These are phyloP conservation scores for Hordeum marinum DNA, from an alignment of 176 grass and related monocot genomes.

Conservation along the genomic window DNA sequence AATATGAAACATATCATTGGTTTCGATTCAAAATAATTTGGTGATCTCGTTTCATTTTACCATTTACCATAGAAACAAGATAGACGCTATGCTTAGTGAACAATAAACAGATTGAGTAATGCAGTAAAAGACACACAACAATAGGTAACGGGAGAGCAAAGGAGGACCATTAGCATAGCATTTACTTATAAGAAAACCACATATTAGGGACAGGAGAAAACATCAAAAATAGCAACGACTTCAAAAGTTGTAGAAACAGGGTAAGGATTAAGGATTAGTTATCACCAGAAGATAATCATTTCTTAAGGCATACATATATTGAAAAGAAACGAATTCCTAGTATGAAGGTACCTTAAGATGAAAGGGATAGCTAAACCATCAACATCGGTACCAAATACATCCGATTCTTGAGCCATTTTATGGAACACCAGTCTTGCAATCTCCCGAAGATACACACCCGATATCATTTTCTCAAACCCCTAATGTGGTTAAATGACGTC, in stretches of 20 bases:
- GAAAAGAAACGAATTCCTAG: neutral
- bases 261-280: neutral
- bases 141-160: neutral
- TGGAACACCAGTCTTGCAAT: conserved; percentile 71
- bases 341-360: conserved; percentile 54
- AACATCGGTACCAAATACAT: conserved; percentile 50
- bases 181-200: neutral
- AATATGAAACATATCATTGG: neutral
- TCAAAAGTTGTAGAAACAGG: neutral
- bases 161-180: neutral
- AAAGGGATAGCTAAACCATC: conserved; percentile 52
- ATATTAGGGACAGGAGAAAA: neutral
- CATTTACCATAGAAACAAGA: neutral
- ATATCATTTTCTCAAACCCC: conserved; percentile 94
- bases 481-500: conserved; percentile 8
- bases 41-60: neutral
- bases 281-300: neutral
- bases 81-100: neutral
- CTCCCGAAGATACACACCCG: conserved; percentile 87
- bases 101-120: neutral
- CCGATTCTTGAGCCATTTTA: conserved; percentile 54
- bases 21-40: neutral
- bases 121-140: neutral
- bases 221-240: neutral
- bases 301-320: neutral